Evolutionary conservation across 352 stramenopile species (phyloP).

Genomic region (Pythium oligandrum): DNA sequence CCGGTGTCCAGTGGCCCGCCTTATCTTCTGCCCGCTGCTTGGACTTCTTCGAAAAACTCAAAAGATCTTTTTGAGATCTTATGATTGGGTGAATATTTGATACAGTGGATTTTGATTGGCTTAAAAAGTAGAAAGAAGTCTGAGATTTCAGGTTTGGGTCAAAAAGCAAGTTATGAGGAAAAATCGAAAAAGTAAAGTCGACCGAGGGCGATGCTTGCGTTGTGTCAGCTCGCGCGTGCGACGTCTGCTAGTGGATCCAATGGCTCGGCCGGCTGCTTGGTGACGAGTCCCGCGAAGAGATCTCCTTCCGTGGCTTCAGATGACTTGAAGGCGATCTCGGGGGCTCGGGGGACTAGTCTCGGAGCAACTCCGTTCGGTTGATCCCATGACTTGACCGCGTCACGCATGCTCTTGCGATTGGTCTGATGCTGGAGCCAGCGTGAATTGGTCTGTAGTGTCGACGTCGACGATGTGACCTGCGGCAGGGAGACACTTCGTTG

Average conservation of each 20-base stretch:
- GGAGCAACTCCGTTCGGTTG: constrained; percentile 1
- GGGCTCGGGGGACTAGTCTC: constrained; percentile 11
- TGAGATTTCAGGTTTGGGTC: too few relatives aligned
- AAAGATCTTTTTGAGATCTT: too few relatives aligned
- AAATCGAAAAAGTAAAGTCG: too few relatives aligned
- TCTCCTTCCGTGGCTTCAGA: background rate
- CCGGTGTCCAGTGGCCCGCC: too few relatives aligned
- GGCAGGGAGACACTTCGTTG: background rate
- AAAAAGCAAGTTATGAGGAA: too few relatives aligned
- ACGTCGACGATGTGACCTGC: background rate
- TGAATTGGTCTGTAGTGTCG: background rate
- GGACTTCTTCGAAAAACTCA: too few relatives aligned
- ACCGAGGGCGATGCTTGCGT: too few relatives aligned
- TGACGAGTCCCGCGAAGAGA: constrained; percentile 6
- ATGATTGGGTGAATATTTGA: too few relatives aligned
- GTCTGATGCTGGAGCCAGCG: constrained; percentile 9
- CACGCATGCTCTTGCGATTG: constrained; percentile 12
- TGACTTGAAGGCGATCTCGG: constrained; percentile 14
- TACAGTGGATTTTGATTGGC: too few relatives aligned
- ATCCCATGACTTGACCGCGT: constrained; percentile 8
- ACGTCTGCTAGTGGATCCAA: background rate
- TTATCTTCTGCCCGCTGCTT: too few relatives aligned
- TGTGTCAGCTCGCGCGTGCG: too few relatives aligned
- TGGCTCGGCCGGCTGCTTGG: background rate
- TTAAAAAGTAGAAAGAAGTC: too few relatives aligned